Base-by-base conservation (phyloP, 2,329 filamentous ascomycete species). In the Podosphaera leucotricha region DNA sequence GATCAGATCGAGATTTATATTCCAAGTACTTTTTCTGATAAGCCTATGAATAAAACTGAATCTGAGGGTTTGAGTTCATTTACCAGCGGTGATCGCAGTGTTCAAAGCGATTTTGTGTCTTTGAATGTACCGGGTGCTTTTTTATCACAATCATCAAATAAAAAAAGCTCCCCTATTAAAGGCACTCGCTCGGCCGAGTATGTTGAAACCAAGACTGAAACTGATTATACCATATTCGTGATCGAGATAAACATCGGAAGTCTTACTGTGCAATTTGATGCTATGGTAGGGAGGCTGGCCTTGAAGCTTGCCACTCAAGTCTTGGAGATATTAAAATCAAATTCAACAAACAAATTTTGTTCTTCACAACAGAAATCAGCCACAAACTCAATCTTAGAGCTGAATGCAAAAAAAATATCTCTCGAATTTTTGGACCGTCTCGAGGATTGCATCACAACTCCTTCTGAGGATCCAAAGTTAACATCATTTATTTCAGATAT, bases 61-160 rank as follows among this genome's bases (percentile, higher is more conserved):
- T 19, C 28, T 36, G 28, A 26, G 16, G n/a, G 41, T 19, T 41
- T 46, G 19, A 48, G 36, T 11, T 44, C 39, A n/a, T 35, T 49
- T 20, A 47, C 46, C 8, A 43, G 44, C 20, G 50, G 46, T 28
- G 46, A 44, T 20, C 51, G 51, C 42, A 51, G 53, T 41, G 47
- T 47, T 7, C 50, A 53, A 15, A 47, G 16, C 38, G 49, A 51
- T 19, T 62, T 59, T 24, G 49, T 62, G 10, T 63, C 63, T n/a
- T 65, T 66, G 0, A 64, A 74, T 52, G 55, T 76, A 2, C 74
- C 74, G 1, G 75, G 74, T 0, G 66, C 74, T 2, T 78, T 78
- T 54, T 78, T 73, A 0, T 59, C 71, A 16, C 59, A 63, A 37
- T 46, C 57, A 11, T 48, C 51, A 21, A 44, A 40, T 37, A 48